Conservation (phyloP, 306 rosid genomes). For the Ziziphus jujuba region DNA sequence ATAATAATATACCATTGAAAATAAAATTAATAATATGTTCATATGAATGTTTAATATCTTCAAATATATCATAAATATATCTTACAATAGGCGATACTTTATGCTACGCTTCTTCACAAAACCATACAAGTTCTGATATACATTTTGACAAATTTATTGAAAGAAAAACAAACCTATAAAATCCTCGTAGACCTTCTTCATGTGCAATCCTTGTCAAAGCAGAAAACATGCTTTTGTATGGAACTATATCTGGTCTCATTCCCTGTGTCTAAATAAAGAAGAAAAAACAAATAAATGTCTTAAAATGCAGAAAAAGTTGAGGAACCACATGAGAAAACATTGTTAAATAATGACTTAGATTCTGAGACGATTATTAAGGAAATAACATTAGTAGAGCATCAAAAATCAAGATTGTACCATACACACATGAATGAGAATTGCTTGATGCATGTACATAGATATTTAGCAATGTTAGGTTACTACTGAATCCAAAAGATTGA, state of each 20-base stretch:
- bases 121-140: no score
- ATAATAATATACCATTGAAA: no score
- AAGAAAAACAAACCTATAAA: conserved; percentile 68
- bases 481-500: background rate
- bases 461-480: background rate
- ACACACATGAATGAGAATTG: background rate
- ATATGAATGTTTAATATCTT: no score
- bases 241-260: conserved; percentile 83
- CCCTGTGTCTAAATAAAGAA: conserved; percentile 70
- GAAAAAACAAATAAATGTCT: conserved; percentile 26
- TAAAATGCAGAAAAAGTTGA: background rate
- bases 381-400: background rate
- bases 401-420: background rate
- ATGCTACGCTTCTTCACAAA: no score
- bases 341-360: background rate
- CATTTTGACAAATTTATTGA: background rate
- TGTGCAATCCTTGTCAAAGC: conserved; percentile 79
- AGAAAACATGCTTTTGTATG: conserved; percentile 80
- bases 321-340: background rate
- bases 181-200: conserved; percentile 90
- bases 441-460: background rate
- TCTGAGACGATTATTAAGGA: background rate
- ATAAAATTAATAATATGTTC: no score
- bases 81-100: no score
- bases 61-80: no score